These are phyloP conservation scores for Alternaria panax DNA, from an alignment of 2,329 filamentous ascomycete species.

Conservation along the genomic window DNA sequence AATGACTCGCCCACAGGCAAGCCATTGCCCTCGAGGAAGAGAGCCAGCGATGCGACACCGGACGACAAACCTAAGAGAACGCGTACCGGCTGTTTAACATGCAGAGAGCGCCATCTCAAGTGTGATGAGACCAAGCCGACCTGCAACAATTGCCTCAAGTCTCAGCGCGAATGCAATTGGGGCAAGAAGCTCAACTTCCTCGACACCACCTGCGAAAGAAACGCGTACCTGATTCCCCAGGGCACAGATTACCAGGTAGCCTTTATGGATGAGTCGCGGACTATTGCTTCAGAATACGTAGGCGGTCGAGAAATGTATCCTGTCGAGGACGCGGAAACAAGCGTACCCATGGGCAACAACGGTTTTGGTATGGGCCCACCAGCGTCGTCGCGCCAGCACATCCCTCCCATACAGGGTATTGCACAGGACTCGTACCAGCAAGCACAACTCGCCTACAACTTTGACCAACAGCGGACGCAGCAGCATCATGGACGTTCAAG, in stretches of 20 bases:
- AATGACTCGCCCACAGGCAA: constrained; percentile 31
- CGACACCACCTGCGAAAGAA: constrained; percentile 74
- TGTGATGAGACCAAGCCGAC: constrained; percentile 77
- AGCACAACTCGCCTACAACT: constrained; percentile 51
- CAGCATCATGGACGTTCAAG: constrained; percentile 33
- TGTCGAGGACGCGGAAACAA: constrained; percentile 50
- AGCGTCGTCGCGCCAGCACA: constrained; percentile 54
- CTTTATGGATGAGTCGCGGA: constrained; percentile 87
- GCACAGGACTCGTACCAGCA: constrained; percentile 57
- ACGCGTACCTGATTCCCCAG: constrained; percentile 62
- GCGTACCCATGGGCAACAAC: constrained; percentile 29
- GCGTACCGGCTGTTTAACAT: constrained; percentile 89
- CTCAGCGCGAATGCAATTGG: constrained; percentile 82
- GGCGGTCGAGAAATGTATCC: constrained; percentile 80
- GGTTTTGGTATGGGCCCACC: constrained; percentile 42
- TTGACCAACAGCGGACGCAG: constrained; percentile 44
- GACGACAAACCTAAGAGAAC: constrained; percentile 78
- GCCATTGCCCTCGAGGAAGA: constrained; percentile 26
- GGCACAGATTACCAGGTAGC: constrained; percentile 71
- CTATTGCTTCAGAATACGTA: constrained; percentile 88
- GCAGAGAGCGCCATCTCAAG: constrained; percentile 87
- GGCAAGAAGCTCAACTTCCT: constrained; percentile 92
- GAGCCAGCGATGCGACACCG: constrained; percentile 32
- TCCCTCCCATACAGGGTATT: constrained; percentile 61
- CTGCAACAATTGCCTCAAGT: constrained; percentile 85